Evolutionary conservation across 805 yeast species (phyloP), one percentile per base, ranked within the genome.

Genomic region (Candida corydali): DNA sequence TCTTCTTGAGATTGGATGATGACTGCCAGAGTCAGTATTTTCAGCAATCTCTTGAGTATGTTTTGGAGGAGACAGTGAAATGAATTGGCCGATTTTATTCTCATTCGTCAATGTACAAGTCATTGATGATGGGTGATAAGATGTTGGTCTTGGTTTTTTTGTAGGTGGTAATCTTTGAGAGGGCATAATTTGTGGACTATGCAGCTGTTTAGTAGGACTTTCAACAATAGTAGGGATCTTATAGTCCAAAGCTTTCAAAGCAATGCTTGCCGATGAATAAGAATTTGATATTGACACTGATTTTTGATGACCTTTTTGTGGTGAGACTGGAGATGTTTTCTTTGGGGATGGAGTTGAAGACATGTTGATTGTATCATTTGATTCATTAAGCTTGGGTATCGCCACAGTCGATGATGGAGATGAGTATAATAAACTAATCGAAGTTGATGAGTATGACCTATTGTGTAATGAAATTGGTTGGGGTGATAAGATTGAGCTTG

Each of bases 141-240:
- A 83, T 0, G 91, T 84, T 28, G 95, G 94, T 55, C 95, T 74
- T 39, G 87, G 89, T 51, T 76, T 80, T 55, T 77, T 73, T 8
- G 69, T 51, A 19, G 70, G 74, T 7, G 75, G 73, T 35, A 70
- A 57, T 49, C 65, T 60, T 22, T 54, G 44, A 1, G 61, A 41
- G 2, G 55, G 62, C 17, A 49, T 40, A n/a, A 40, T 19, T 20
- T 32, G 27, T 15, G 17, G 26, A 10, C 22, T 34, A 15, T 22
- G 24, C 12, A 18, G n/a, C 20, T 29, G 38, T 35, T 41, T 40
- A 4, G 56, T 46, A 1, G 75, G 74, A 38, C 69, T 63, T 49
- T 73, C 78, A 8, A 51, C 66, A 37, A 73, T 73, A 4, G 78
- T 69, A 27, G 72, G 64, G 31, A 72, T 61, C 7, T 84, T 85